Evolutionary conservation across 768 basidiomycete species (phyloP).

Genomic region (Tephrocybe sp.): DNA sequence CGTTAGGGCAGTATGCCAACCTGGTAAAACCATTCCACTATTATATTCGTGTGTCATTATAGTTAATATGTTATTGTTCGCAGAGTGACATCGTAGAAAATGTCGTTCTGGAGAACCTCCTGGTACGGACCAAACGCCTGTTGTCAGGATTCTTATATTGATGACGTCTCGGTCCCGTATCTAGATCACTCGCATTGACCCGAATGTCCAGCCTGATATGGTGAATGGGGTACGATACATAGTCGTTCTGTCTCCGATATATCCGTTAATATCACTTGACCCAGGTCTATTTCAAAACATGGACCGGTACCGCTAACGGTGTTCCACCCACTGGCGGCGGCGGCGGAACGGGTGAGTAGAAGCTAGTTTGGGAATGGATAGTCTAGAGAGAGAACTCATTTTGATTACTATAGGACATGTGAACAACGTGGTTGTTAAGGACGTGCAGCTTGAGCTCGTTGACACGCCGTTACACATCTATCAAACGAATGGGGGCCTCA

Average conservation of each 20-base stretch:
- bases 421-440: conserved; percentile 41
- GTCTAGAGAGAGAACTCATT: too few relatives aligned
- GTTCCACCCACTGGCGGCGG: conserved; percentile 57
- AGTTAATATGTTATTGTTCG: not conserved
- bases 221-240: conserved; percentile 47
- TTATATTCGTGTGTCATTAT: not conserved
- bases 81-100: conserved; percentile 57
- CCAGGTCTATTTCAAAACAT: conserved; percentile 59
- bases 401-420: conserved; percentile 37
- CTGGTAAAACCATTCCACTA: conserved; percentile 32
- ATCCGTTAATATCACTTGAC: conserved; percentile 1
- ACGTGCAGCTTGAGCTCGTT: conserved; percentile 48
- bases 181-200: conserved; percentile 47
- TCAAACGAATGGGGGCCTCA: conserved; percentile 51
- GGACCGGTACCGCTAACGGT: conserved; percentile 51
- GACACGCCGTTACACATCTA: conserved; percentile 45
- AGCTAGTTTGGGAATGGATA: too few relatives aligned
- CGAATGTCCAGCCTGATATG: conserved; percentile 57
- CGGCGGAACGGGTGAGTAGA: conserved; percentile 50
- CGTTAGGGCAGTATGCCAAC: conserved; percentile 56
- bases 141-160: too few relatives aligned
- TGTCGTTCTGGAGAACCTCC: conserved; percentile 47
- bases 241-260: not conserved
- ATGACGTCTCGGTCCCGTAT: not conserved
- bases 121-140: conserved; percentile 35